Evolutionary conservation across 2,329 filamentous ascomycete species (phyloP), one percentile per base, ranked within the genome.

Genomic region (Podosphaera xanthii): DNA sequence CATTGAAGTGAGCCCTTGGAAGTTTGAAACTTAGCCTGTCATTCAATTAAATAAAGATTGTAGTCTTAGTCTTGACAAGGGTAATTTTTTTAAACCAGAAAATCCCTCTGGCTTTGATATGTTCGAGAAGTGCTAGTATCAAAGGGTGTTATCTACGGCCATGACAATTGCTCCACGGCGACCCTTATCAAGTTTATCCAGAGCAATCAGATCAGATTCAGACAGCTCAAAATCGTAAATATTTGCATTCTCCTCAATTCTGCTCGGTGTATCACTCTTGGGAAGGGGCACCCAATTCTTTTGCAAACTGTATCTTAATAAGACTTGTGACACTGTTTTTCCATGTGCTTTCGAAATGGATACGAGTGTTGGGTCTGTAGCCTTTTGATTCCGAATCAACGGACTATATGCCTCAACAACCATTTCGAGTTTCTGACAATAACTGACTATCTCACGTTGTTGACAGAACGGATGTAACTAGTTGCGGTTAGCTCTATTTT

Each of bases 291-390:
- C 75, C 78, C 81, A 85, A 8, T 74, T 76, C 71, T 86, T 87
- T 67, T 88, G 82, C 66, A 88, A 69, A 61, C 77, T 78, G 67
- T 83, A 89, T 61, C 84, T 75, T 22, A 89, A 73, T 62, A 89
- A 71, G 4, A 87, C 71, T 70, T 88, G 84, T 35, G 79, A 78
- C 0, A 80, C 75, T 7, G 76, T 75, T 67, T 79, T 83, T 46
- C 70, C 71, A 67, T 84, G 77, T 66, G 80, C 82, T 64, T 76
- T 69, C 2, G 80, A 78, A 36, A 87, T 71, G 1, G 68, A 68
- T 4, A 74, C 71, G 4, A 88, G 70, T 0, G 75, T 78, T 59
- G 75, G 70, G 64, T 87, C 80, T 33, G 79, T 71, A 7, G 76
- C 74, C 67, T 83, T 84, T 65, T 78, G 72, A 64, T 81, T 83